Conservation (phyloP, 345 rosid genomes). For the Hypericum perforatum region DNA sequence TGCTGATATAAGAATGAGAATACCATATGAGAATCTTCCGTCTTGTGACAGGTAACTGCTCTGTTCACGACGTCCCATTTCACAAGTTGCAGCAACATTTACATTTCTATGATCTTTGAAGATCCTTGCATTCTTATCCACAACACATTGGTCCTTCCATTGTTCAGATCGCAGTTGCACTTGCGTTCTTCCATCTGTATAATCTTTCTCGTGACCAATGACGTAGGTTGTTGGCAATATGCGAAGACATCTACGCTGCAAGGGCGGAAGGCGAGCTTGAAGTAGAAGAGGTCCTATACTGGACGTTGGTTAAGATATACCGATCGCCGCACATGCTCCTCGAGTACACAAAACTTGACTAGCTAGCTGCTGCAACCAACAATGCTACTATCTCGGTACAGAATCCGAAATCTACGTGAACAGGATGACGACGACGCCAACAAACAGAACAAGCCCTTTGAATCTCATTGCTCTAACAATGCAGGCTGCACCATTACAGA, state of each 20-base stretch:
- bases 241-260: constrained; percentile 43
- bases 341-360: constrained; percentile 34
- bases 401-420: too few species aligned
- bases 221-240: constrained; percentile 35
- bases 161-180: neutral
- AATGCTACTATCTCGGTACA: too few species aligned
- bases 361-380: neutral
- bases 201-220: neutral
- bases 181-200: neutral
- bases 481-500: too few species aligned
- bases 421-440: too few species aligned
- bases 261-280: constrained; percentile 44
- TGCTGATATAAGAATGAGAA: constrained; percentile 41
- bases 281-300: constrained; percentile 41
- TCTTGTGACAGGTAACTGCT: constrained; percentile 34
- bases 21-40: constrained; percentile 44
- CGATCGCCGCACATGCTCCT: constrained; percentile 41
- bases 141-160: too few species aligned
- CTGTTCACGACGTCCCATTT: neutral
- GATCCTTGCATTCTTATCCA: too few species aligned
- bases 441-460: too few species aligned
- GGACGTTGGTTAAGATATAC: constrained; percentile 38
- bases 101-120: too few species aligned
- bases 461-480: too few species aligned
- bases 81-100: too few species aligned